Conservation (phyloP, 805 yeast genomes). For the Cyberlindnera sargentensis region DNA sequence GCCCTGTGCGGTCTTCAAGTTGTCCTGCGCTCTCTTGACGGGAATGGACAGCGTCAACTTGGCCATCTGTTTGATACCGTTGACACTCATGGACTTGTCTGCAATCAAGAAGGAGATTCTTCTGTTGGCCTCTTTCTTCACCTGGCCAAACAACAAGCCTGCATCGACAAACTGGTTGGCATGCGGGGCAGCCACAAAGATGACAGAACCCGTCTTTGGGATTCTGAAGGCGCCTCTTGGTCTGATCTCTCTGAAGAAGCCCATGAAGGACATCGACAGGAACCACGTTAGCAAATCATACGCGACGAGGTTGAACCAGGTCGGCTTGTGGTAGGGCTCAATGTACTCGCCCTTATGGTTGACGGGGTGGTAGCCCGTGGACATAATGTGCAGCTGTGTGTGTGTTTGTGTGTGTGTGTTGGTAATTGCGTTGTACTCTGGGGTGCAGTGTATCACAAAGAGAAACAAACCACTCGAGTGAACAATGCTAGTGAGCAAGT, state of each 20-base stretch:
- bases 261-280: slow-evolving; percentile 42
- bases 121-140: slow-evolving; percentile 56
- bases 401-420: no score
- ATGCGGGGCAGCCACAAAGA: slow-evolving; percentile 95
- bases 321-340: slow-evolving; percentile 1
- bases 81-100: slow-evolving; percentile 59
- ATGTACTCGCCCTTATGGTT: not conserved
- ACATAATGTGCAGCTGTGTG: no score
- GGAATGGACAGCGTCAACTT: slow-evolving; percentile 79
- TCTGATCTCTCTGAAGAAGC: slow-evolving; percentile 84
- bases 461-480: no score
- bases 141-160: slow-evolving; percentile 76
- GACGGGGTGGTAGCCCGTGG: not conserved
- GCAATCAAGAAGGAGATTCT: slow-evolving; percentile 81
- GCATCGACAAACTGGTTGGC: slow-evolving; percentile 88
- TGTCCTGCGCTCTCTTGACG: slow-evolving; percentile 89
- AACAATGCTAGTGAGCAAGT: no score
- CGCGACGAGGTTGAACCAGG: not conserved
- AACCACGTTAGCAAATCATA: slow-evolving; percentile 45
- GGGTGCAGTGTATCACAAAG: no score
- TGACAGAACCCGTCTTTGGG: slow-evolving; percentile 71
- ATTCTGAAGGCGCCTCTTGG: slow-evolving; percentile 79
- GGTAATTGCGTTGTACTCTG: no score
- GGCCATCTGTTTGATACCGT: slow-evolving; percentile 70
- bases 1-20: slow-evolving; percentile 62